Base-by-base conservation (phyloP, 768 basidiomycete species). In the Nidularia pulvinata region DNA sequence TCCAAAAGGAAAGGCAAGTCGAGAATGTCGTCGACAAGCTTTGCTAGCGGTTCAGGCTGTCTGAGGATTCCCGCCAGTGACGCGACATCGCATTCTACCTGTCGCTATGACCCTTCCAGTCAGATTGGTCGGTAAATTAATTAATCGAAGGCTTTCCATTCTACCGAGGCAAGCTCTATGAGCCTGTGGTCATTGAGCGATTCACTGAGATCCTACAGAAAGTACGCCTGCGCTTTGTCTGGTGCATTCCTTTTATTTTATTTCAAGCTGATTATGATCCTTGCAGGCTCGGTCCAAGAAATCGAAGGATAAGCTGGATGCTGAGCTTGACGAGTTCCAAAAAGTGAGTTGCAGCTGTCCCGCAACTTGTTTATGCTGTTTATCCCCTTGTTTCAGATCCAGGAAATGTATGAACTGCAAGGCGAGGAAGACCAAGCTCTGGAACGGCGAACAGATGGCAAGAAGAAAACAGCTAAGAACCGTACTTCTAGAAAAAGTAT, bases 11-110 rank as follows among this genome's bases (percentile, higher is more conserved):
- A 72, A 98, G 96, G 71, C 96, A 97, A 83, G 95, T 96, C 0
- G 96, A 98, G 70, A 89, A 82, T 62, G 93, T 99, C 57, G 92
- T 98, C 51, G 96, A 99, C 63, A 99, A 98, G 66, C 85, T 99
- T 2, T 99, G 97, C 63, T 94, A 97, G 63, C 85, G 96, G 6
- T 98, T 98, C 86, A 82, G 90, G 22, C 76, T 93, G 3, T 85
- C 90, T 0, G 89, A 91, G 42, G 93, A 95, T 33, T 83, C 92
- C 13, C 83, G 96, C 5, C 97, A 98, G 65, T 99, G 97, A 97
- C 84, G 94, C 22, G 96, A 99, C 63, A 94, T 99, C 54, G 93
- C 95, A 1, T 98, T 88, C 71, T 99, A 96, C 66, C 75, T 99
- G 2, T 95, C 96, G 0, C 72, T 98, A 2, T 79, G 98, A 13